Evolutionary conservation across 2,329 filamentous ascomycete species (phyloP), one percentile per base, ranked within the genome.

Genomic region (Nakataea oryzae): DNA sequence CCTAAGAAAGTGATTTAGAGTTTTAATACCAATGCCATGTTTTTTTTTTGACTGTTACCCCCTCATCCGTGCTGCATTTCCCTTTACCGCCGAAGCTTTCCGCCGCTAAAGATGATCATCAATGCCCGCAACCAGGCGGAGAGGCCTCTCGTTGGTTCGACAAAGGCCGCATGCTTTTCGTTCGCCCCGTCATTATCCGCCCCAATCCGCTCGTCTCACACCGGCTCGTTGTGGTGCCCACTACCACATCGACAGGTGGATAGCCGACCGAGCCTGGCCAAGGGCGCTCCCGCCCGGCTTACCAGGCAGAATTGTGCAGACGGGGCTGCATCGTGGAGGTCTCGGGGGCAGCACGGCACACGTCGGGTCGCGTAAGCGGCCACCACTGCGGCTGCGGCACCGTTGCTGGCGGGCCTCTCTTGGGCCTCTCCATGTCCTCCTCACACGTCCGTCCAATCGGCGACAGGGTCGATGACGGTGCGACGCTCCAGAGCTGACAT

Each of bases 1-100:
- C 0, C 63, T 77, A 62, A 70, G 72, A 62, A 61, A 61, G 28
- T 59, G 50, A 60, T 24, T 65, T 67, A 59, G 63, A 66, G 13
- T 65, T 62, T 4, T 63, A 61, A 29, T 65, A 66, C 55, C 63
- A 75, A 62, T 5, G 30, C 30, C 30, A 11, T 30, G 30, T 5
- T 11, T 30, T 30, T 30, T 30, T 30, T 11, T 30, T 30, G 30
- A 5, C 30, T 11, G 5, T 30, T 30, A 30, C 6, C 30, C 11
- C 30, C 30, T 30, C 30, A 5, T 30, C 30, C 11, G 5, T 30
- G 30, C 6, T 30, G 30, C 30, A 30, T 30, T n/a, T 30, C 30
- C 30, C 11, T 30, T 5, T 11, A 30, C 30, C 6, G 11, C 30
- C 30, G n/a, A n/a, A n/a, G n/a, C n/a, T n/a, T n/a, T n/a, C n/a